Evolutionary conservation across 768 basidiomycete species (phyloP).

Genomic region (Cyathus striatus): DNA sequence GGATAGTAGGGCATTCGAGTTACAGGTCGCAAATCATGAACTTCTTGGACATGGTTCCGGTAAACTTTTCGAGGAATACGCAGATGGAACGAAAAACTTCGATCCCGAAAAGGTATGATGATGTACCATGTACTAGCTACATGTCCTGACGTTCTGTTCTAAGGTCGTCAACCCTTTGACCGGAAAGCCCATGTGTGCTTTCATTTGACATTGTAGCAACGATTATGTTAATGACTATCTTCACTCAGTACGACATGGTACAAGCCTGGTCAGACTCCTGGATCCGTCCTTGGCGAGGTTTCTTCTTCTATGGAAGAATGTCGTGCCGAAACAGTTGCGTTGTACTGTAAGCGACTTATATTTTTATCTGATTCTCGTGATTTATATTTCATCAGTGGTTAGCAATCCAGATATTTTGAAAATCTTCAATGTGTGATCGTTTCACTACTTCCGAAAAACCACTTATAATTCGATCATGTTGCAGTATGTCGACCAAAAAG

Average conservation of each 20-base stretch:
- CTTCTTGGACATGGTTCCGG: constrained; percentile 83
- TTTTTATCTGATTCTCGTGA: background rate
- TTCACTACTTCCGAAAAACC: background rate
- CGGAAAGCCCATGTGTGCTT: constrained; percentile 61
- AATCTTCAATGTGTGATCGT: constrained; percentile 61
- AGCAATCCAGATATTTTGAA: constrained; percentile 71
- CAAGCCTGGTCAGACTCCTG: constrained; percentile 80
- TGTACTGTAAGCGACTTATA: constrained; percentile 56
- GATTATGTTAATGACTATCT: too few species aligned
- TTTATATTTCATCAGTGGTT: constrained; percentile 41
- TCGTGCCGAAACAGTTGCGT: constrained; percentile 82
- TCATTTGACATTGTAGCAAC: background rate
- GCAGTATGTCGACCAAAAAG: constrained; percentile 64
- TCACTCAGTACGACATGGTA: constrained; percentile 72
- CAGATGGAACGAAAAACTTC: constrained; percentile 79
- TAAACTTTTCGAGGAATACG: constrained; percentile 73
- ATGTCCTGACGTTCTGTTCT: too few species aligned
- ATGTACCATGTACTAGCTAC: too few species aligned
- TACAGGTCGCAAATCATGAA: constrained; percentile 91
- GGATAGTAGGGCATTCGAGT: constrained; percentile 76
- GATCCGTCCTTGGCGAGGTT: constrained; percentile 78
- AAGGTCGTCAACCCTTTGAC: constrained; percentile 82
- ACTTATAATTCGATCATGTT: constrained; percentile 1
- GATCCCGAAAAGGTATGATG: constrained; percentile 60
- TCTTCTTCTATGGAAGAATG: constrained; percentile 93